Conservation (phyloP, 306 rosid genomes). For the Casuarina glauca region DNA sequence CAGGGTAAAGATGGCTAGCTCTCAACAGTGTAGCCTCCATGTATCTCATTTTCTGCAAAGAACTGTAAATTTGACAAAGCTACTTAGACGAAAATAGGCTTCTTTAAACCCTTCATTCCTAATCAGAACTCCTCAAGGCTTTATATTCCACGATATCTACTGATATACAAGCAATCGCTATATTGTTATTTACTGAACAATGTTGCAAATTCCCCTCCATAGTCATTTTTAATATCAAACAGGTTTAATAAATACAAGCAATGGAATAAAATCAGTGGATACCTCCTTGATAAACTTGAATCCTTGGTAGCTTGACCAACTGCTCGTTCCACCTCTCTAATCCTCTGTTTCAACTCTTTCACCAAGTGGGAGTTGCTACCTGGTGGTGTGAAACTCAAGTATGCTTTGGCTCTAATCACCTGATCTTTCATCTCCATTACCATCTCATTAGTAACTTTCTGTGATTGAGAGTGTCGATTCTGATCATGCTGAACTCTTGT, state of each 20-base stretch:
- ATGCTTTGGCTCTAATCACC: slow-evolving; percentile 79
- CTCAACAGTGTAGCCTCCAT: slow-evolving; percentile 81
- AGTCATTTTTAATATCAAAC: neutral
- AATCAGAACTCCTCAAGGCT: slow-evolving; percentile 19
- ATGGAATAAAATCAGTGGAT: slow-evolving; percentile 13
- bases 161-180: neutral
- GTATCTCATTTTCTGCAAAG: slow-evolving; percentile 85
- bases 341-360: slow-evolving; percentile 78
- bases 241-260: slow-evolving; percentile 19
- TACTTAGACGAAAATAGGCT: slow-evolving; percentile 42
- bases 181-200: slow-evolving; percentile 7
- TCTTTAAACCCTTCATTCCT: slow-evolving; percentile 16
- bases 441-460: slow-evolving; percentile 45
- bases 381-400: slow-evolving; percentile 67
- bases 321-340: slow-evolving; percentile 77
- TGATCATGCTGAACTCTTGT: slow-evolving; percentile 36
- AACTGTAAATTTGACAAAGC: slow-evolving; percentile 66
- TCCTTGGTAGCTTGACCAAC: slow-evolving; percentile 64
- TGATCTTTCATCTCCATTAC: slow-evolving; percentile 81
- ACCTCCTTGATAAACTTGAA: slow-evolving; percentile 79
- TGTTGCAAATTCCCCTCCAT: slow-evolving; percentile 1
- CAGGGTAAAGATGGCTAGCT: slow-evolving; percentile 70
- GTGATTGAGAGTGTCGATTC: slow-evolving; percentile 28
- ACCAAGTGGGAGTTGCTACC: slow-evolving; percentile 62
- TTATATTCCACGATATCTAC: slow-evolving; percentile 6